Percentiles rank a stretch among this genome's conserved stretches.
phyloP scores from a whole-genome alignment of 2,329 filamentous ascomycete species.

The Pezicula carpinea region DNA sequence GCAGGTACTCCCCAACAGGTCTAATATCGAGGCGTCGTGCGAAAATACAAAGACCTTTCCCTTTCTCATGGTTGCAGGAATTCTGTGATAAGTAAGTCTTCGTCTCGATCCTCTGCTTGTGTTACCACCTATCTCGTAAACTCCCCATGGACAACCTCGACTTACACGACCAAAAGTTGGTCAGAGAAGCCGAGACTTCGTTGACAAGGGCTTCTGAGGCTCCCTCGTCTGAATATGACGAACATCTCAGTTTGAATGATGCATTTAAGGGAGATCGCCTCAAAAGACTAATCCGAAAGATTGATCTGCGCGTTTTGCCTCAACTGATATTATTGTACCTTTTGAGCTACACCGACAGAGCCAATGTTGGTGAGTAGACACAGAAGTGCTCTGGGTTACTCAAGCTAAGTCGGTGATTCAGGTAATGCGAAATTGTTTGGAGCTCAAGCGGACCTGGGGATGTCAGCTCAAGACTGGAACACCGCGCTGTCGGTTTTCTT shows the following conservation, averaged over 20 bases:
- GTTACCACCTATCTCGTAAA: background rate
- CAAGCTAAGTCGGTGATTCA: background rate
- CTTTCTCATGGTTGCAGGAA: too few species aligned
- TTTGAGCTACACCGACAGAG: background rate
- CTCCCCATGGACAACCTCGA: background rate
- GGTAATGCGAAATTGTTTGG: slow-evolving; percentile 8
- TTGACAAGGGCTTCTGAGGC: background rate
- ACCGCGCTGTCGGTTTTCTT: slow-evolving; percentile 45
- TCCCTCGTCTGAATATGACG: background rate
- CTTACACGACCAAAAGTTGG: background rate
- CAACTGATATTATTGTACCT: background rate
- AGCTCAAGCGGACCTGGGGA: background rate
- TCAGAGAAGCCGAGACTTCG: background rate
- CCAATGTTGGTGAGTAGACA: background rate
- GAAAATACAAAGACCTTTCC: too few species aligned
- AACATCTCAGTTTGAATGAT: background rate
- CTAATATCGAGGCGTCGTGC: too few species aligned
- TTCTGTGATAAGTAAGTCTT: too few species aligned
- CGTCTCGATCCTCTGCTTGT: too few species aligned
- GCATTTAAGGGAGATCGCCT: background rate
- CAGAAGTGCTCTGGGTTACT: background rate
- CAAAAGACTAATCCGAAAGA: background rate
- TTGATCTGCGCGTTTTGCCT: background rate
- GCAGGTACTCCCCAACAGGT: too few species aligned
- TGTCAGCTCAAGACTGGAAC: slow-evolving; percentile 8